Percentiles rank a stretch among this genome's conserved stretches.
These are phyloP conservation scores for Carex cristatella DNA, from an alignment of 176 grass and related monocot genomes.

Conservation along the genomic window DNA sequence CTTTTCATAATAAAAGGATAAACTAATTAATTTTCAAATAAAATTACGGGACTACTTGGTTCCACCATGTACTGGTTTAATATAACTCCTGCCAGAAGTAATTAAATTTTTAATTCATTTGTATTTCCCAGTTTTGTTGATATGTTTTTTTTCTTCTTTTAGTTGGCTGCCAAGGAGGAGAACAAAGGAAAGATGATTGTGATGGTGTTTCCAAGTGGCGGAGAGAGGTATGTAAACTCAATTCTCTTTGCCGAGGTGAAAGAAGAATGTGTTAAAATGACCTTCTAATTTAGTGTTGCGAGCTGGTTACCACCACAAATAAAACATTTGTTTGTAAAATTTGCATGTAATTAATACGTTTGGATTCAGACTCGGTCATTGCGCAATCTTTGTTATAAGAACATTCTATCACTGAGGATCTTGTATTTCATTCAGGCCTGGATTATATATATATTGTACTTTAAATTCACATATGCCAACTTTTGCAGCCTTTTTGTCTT, in stretches of 20 bases:
- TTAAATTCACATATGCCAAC: background rate
- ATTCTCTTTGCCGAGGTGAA: conserved; percentile 48
- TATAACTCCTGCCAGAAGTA: background rate
- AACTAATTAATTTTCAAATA: background rate
- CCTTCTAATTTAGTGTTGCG: conserved; percentile 26
- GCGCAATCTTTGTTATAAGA: background rate
- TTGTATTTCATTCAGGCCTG: background rate
- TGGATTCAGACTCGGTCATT: background rate
- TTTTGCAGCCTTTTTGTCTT: background rate
- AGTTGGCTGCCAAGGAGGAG: conserved; percentile 48
- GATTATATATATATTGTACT: background rate
- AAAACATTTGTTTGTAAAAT: background rate
- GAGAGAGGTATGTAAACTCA: conserved; percentile 58
- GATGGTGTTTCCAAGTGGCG: conserved; percentile 54
- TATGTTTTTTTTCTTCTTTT: background rate
- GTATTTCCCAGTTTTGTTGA: background rate
- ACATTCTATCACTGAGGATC: background rate
- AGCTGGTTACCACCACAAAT: background rate
- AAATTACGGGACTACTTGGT: background rate
- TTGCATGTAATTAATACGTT: background rate
- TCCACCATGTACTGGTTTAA: background rate
- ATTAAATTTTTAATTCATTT: background rate
- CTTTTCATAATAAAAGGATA: background rate
- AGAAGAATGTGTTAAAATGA: conserved; percentile 64
- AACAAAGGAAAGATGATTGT: conserved; percentile 72